Evolutionary conservation across 306 rosid genomes (phyloP).

Genomic region (Malus orientalis): DNA sequence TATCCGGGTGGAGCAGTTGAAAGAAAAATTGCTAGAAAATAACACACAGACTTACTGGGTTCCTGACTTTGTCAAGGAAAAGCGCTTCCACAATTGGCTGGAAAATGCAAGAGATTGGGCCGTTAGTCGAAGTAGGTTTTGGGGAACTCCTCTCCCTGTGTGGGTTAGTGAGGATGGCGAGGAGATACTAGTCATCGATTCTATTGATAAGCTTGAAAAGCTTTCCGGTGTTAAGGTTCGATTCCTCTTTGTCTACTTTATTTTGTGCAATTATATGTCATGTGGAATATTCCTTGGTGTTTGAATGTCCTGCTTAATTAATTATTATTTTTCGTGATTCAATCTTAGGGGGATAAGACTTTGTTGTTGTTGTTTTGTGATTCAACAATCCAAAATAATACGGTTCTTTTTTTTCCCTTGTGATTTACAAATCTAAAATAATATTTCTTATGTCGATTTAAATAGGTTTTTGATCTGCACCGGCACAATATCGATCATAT

Average conservation of each 20-base stretch:
- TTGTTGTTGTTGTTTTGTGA: too few relatives aligned
- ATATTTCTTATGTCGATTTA: constrained; percentile 16
- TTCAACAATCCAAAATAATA: not conserved
- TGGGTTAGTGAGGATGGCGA: constrained; percentile 92
- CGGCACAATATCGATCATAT: constrained; percentile 96
- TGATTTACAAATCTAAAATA: not conserved
- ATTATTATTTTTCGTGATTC: not conserved
- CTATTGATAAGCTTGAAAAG: constrained; percentile 80
- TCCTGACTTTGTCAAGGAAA: constrained; percentile 98
- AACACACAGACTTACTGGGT: constrained; percentile 91
- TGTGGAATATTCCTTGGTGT: not conserved
- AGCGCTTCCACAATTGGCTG: constrained; percentile 95
- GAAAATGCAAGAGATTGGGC: constrained; percentile 99
- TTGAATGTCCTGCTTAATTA: not conserved
- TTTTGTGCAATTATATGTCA: not conserved
- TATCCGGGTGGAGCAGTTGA: constrained; percentile 73
- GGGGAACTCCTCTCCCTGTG: constrained; percentile 98
- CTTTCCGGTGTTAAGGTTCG: constrained; percentile 84
- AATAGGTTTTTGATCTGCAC: constrained; percentile 83
- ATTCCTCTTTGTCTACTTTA: not conserved
- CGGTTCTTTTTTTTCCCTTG: not conserved
- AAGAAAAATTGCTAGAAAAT: constrained; percentile 77
- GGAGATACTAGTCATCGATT: constrained; percentile 71
- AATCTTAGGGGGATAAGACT: too few relatives aligned
- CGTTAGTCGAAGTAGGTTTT: constrained; percentile 93